These are phyloP conservation scores for Besnoitia besnoiti DNA, from an alignment of 169 alveolate genomes.

Conservation along the genomic window DNA sequence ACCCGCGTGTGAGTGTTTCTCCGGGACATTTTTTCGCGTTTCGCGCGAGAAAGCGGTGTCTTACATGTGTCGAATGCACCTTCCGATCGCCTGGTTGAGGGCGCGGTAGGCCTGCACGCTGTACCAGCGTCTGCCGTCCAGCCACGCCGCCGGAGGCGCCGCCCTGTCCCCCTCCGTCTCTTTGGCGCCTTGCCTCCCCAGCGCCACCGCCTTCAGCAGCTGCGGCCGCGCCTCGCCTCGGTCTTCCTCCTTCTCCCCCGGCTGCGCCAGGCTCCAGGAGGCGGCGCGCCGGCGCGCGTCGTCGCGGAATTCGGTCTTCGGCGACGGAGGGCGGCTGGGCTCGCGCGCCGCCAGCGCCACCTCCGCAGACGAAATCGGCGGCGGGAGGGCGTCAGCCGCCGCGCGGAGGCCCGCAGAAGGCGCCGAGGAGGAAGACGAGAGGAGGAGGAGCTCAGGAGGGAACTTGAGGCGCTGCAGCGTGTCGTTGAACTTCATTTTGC, in stretches of 20 bases:
- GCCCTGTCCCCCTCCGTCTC: background rate
- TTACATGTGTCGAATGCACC: conserved; percentile 85
- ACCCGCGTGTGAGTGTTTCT: too few relatives aligned
- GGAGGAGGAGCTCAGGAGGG: background rate
- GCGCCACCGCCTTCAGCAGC: too few relatives aligned
- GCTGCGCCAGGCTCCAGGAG: too few relatives aligned
- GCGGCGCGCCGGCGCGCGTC: too few relatives aligned
- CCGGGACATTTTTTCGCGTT: too few relatives aligned
- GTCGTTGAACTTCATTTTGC: conserved; percentile 43
- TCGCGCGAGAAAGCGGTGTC: background rate
- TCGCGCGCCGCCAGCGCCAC: too few relatives aligned
- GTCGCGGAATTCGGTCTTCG: too few relatives aligned
- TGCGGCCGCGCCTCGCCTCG: background rate
- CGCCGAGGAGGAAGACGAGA: background rate
- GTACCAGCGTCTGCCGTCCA: conserved; percentile 83
- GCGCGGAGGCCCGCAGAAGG: background rate
- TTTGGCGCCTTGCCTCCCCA: background rate
- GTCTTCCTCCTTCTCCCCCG: background rate
- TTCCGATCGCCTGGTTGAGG: conserved; percentile 88
- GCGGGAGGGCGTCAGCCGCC: too few relatives aligned
- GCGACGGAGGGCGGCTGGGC: too few relatives aligned
- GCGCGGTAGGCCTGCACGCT: conserved; percentile 83
- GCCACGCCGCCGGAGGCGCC: background rate
- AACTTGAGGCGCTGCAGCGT: background rate
- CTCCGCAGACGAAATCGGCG: too few relatives aligned